A percentile compares a stretch with the other conserved stretches of the same genome.
phyloP scores from a whole-genome alignment of 768 basidiomycete genomes.

The Hypholoma sublateritium region DNA sequence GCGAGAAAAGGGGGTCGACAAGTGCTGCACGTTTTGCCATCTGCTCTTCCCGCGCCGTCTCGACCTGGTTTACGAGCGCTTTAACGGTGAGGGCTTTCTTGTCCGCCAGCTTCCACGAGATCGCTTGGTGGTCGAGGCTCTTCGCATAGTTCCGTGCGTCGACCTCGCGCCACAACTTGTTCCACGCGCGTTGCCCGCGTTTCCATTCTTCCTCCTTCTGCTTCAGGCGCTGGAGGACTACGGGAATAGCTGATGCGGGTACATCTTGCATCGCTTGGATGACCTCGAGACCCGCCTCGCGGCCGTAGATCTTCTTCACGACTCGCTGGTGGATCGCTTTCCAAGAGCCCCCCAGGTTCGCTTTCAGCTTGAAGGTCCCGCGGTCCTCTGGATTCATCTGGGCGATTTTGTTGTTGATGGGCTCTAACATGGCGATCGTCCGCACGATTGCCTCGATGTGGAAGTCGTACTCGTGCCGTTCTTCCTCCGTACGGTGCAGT shows the following conservation, averaged over 20 bases:
- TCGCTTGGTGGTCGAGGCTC: conserved; percentile 90
- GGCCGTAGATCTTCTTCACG: conserved; percentile 96
- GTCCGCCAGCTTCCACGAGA: conserved; percentile 87
- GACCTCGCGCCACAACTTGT: conserved; percentile 97
- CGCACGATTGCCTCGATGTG: conserved; percentile 94
- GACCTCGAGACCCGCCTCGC: conserved; percentile 79
- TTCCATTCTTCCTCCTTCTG: conserved; percentile 99
- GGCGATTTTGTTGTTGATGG: conserved; percentile 84
- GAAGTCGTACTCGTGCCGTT: conserved; percentile 98
- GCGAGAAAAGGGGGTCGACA: conserved; percentile 53
- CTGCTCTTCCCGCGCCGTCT: conserved; percentile 81
- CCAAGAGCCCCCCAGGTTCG: conserved; percentile 81
- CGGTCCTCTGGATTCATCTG: conserved; percentile 80
- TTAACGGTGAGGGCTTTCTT: conserved; percentile 81
- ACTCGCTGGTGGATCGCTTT: conserved; percentile 93
- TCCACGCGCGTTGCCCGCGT: conserved; percentile 96
- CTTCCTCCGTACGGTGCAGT: conserved; percentile 93
- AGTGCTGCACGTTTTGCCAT: conserved; percentile 68
- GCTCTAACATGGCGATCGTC: conserved; percentile 89
- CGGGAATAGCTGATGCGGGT: conserved; percentile 84
- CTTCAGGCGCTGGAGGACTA: conserved; percentile 86
- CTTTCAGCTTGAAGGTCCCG: conserved; percentile 79
- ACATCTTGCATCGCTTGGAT: conserved; percentile 90
- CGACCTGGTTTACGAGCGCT: conserved; percentile 80
- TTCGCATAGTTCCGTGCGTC: conserved; percentile 93